Conservation (phyloP, 2,329 filamentous ascomycete genomes). For the Monosporascus sp. region DNA sequence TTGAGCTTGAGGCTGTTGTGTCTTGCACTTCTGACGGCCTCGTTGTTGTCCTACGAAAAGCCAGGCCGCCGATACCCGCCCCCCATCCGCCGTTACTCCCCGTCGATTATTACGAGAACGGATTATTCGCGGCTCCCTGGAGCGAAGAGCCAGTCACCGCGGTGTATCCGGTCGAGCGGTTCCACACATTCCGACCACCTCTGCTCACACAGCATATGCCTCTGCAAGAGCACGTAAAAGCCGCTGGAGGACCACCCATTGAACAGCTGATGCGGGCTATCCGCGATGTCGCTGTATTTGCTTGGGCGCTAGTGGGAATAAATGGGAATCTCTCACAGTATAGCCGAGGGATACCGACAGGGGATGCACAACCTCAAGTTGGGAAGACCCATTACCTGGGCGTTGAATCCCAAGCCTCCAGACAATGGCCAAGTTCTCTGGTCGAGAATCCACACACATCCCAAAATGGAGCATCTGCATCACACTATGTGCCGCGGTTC, state of each 20-base stretch:
- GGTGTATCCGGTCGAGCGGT: slow-evolving; percentile 35
- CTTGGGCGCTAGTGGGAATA: slow-evolving; percentile 76
- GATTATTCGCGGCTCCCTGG: slow-evolving; percentile 78
- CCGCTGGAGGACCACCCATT: slow-evolving; percentile 46
- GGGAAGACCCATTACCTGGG: slow-evolving; percentile 26
- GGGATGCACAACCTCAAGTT: slow-evolving; percentile 54
- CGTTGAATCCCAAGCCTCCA: slow-evolving; percentile 30
- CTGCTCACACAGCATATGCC: slow-evolving; percentile 40
- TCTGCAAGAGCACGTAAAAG: slow-evolving; percentile 37
- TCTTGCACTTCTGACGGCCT: slow-evolving; percentile 86
- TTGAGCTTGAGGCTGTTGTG: slow-evolving; percentile 84
- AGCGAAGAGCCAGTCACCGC: slow-evolving; percentile 58
- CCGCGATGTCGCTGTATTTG: slow-evolving; percentile 80
- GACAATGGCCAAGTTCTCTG: slow-evolving; percentile 17
- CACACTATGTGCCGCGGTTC: slow-evolving; percentile 7
- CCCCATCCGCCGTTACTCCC: slow-evolving; percentile 43
- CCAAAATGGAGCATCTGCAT: slow-evolving; percentile 1
- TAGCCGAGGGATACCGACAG: slow-evolving; percentile 54
- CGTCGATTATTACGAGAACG: slow-evolving; percentile 45
- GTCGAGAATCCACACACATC: slow-evolving; percentile 5
- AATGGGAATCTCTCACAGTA: slow-evolving; percentile 68
- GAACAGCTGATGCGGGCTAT: slow-evolving; percentile 73
- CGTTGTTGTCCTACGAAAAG: slow-evolving; percentile 72
- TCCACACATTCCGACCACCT: slow-evolving; percentile 38
- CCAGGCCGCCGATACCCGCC: slow-evolving; percentile 62